phyloP scores from a whole-genome alignment of 2,329 filamentous ascomycete genomes.

The Rhytidhysteron rufulum region DNA sequence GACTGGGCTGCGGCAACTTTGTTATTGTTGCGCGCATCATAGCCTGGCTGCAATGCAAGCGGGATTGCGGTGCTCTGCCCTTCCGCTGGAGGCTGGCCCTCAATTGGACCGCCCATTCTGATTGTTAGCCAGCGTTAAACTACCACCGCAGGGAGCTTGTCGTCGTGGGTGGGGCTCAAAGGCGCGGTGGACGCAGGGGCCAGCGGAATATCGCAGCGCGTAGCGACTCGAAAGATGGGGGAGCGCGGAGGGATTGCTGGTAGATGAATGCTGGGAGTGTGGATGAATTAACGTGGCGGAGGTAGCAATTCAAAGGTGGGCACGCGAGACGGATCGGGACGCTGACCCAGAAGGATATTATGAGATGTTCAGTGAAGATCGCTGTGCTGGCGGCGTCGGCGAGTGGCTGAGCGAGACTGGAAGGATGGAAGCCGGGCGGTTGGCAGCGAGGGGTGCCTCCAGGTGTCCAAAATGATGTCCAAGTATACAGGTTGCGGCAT shows the following conservation, averaged over 20 bases:
- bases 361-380: neutral
- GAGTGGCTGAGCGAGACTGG: neutral
- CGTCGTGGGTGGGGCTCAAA: neutral
- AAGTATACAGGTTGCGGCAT: neutral
- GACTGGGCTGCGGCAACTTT: slow-evolving; percentile 26
- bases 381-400: neutral
- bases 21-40: slow-evolving; percentile 30
- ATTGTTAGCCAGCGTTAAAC: slow-evolving; percentile 18
- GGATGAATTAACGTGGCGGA: neutral
- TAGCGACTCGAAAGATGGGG: neutral
- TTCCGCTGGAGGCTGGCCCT: slow-evolving; percentile 33
- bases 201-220: neutral
- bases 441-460: neutral
- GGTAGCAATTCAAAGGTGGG: neutral
- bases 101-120: slow-evolving; percentile 32
- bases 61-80: slow-evolving; percentile 15
- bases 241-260: too few relatives aligned
- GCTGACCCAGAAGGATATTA: too few relatives aligned
- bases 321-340: neutral
- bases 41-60: slow-evolving; percentile 15
- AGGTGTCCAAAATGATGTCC: neutral
- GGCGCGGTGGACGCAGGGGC: slow-evolving; percentile 1
- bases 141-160: neutral
- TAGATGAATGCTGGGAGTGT: too few relatives aligned
- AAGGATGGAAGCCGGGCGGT: neutral